phyloP scores from a whole-genome alignment of 371 early-diverging fungal genomes.

The Coemansia sp. region DNA sequence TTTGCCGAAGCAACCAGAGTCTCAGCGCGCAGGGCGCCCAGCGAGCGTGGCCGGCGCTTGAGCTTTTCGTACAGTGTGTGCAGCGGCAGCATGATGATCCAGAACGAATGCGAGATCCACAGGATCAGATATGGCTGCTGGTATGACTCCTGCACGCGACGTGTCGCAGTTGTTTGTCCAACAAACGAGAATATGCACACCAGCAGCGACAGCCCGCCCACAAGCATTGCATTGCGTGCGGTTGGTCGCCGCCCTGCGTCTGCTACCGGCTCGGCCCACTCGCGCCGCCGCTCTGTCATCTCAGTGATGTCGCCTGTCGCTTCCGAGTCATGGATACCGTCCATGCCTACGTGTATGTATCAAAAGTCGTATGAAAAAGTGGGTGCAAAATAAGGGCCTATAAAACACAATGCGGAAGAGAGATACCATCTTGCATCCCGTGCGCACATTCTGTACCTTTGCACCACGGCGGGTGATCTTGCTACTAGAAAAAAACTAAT shows the following conservation, averaged over 20 bases:
- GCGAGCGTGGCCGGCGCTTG: slow-evolving; percentile 33
- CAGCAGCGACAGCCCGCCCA: slow-evolving; percentile 34
- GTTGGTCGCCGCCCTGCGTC: slow-evolving; percentile 22
- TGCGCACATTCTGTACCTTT: neutral
- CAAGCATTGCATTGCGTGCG: slow-evolving; percentile 31
- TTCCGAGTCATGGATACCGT: neutral
- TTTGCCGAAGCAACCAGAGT: slow-evolving; percentile 44
- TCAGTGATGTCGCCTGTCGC: neutral
- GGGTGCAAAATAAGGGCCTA: neutral
- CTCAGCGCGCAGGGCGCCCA: slow-evolving; percentile 29
- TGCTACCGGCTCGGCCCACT: neutral
- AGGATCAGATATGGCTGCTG: slow-evolving; percentile 78
- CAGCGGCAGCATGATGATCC: slow-evolving; percentile 65
- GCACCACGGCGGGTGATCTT: too few species aligned
- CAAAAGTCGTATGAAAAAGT: neutral
- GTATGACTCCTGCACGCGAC: slow-evolving; percentile 38
- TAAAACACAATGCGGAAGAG: neutral
- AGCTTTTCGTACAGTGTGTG: slow-evolving; percentile 60
- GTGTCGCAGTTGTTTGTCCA: slow-evolving; percentile 39
- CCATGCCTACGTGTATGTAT: neutral
- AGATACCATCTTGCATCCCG: neutral
- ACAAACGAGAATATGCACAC: slow-evolving; percentile 50
- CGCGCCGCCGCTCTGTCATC: neutral
- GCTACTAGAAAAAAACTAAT: too few species aligned
- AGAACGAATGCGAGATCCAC: slow-evolving; percentile 75